These are phyloP conservation scores for Kwoniella sp. DNA, from an alignment of 768 basidiomycete genomes.

Conservation along the genomic window DNA sequence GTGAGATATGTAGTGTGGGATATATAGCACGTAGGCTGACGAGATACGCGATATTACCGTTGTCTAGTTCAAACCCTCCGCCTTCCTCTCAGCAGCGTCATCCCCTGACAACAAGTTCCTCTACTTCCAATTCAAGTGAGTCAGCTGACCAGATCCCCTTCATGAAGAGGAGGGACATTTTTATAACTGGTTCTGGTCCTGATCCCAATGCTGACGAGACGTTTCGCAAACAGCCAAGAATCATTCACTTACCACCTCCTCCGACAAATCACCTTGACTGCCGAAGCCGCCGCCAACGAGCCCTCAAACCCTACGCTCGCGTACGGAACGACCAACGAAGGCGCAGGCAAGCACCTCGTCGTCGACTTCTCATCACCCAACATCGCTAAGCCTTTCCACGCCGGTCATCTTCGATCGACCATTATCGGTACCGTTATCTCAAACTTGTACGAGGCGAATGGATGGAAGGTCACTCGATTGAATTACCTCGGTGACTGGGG, in stretches of 20 bases:
- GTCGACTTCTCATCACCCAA: constrained; percentile 92
- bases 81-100: constrained; percentile 63
- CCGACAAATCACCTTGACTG: constrained; percentile 50
- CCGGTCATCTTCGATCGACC: constrained; percentile 94
- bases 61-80: constrained; percentile 77
- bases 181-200: not conserved
- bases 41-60: not conserved
- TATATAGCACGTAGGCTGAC: constrained; percentile 1
- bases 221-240: constrained; percentile 60
- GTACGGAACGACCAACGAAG: constrained; percentile 79
- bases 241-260: constrained; percentile 60
- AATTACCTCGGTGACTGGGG: constrained; percentile 99
- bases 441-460: constrained; percentile 87
- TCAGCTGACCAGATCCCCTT: not conserved
- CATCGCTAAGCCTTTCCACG: constrained; percentile 97
- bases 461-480: constrained; percentile 86
- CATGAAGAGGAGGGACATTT: not conserved
- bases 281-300: constrained; percentile 53
- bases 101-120: constrained; percentile 64
- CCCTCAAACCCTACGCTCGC: constrained; percentile 59
- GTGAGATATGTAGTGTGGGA: too few relatives aligned
- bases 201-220: not conserved
- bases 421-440: constrained; percentile 95
- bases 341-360: constrained; percentile 67
- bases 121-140: constrained; percentile 65